Conservation (phyloP, 2,329 filamentous ascomycete species). For the Penicillium griseofulvum region DNA sequence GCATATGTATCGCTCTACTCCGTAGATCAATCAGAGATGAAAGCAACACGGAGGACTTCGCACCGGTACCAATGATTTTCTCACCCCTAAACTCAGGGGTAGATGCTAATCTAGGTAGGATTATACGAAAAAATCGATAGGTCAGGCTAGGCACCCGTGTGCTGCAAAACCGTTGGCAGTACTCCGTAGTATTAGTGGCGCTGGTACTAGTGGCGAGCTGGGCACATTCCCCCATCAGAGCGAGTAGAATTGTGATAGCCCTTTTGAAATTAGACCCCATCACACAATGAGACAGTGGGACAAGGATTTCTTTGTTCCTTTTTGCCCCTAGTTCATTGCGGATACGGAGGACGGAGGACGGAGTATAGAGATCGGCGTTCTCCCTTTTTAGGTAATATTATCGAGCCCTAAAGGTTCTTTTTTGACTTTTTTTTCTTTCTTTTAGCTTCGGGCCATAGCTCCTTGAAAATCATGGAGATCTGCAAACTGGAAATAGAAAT, state of each 20-base stretch:
- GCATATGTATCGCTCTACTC: too few species aligned
- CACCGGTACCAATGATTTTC: not conserved
- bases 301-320: not conserved
- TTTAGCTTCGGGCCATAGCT: not conserved
- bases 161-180: not conserved
- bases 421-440: not conserved
- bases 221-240: not conserved
- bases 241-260: slow-evolving; percentile 2
- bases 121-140: not conserved
- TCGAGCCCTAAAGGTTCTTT: not conserved
- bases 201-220: not conserved
- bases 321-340: not conserved
- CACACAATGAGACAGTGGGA: not conserved
- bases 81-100: not conserved
- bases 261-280: slow-evolving; percentile 2
- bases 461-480: not conserved
- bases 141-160: not conserved
- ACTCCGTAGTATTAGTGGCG: not conserved
- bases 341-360: not conserved
- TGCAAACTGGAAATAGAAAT: not conserved
- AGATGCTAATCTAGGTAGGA: not conserved
- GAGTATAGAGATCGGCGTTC: not conserved
- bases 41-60: not conserved
- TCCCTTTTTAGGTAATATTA: not conserved
- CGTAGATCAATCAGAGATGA: not conserved